These are phyloP conservation scores for Kwoniella pini DNA, from an alignment of 768 basidiomycete species.

Conservation along the genomic window DNA sequence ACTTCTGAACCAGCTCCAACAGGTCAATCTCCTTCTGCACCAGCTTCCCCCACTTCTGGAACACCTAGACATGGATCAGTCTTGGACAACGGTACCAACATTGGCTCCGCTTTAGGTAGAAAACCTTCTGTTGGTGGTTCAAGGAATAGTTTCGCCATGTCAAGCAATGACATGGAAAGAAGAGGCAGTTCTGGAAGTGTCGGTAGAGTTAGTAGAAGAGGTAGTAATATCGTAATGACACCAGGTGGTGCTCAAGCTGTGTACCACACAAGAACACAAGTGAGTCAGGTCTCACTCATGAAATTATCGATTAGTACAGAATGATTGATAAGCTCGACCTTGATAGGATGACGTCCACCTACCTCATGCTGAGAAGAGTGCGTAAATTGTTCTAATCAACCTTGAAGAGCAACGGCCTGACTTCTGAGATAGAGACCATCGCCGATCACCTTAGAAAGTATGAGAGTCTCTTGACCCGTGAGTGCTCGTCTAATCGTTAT, in stretches of 20 bases:
- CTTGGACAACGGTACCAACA: conserved; percentile 46
- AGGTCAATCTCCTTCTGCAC: conserved; percentile 12
- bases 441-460: conserved; percentile 89
- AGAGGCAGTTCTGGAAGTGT: conserved; percentile 22
- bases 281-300: conserved; percentile 54
- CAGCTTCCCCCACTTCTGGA: conserved; percentile 3
- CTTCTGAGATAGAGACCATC: conserved; percentile 63
- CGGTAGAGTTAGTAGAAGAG: conserved; percentile 41
- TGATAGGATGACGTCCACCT: conserved; percentile 63
- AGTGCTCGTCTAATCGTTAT: conserved; percentile 56
- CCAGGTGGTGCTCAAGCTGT: conserved; percentile 77
- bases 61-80: conserved; percentile 19
- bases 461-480: conserved; percentile 70
- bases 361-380: conserved; percentile 89
- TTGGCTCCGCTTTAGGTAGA: conserved; percentile 36
- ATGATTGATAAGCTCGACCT: no score
- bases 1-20: conserved; percentile 8
- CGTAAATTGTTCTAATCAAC: conserved; percentile 32
- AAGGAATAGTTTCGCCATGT: conserved; percentile 22
- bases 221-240: conserved; percentile 65
- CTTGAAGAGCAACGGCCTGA: conserved; percentile 2
- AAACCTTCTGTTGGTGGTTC: conserved; percentile 27
- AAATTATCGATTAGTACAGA: no score
- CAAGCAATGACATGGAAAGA: conserved; percentile 28
- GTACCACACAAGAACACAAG: conserved; percentile 83